These are phyloP conservation scores for Trichoderma afroharzianum DNA, from an alignment of 2,329 filamentous ascomycete species.

Conservation along the genomic window DNA sequence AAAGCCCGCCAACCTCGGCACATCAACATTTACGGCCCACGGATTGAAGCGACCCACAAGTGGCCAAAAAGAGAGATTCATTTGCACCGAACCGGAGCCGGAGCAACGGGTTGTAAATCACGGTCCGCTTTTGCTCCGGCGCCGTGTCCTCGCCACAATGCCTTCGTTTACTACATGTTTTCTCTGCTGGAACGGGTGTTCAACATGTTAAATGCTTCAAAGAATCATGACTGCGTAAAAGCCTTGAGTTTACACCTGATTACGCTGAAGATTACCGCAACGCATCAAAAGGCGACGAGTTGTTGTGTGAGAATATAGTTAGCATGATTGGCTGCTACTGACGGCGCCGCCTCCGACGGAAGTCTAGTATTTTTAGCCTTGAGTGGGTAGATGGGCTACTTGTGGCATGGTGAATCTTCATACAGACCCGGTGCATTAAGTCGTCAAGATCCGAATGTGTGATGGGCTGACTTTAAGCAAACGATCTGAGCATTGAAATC, in stretches of 20 bases:
- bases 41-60: background rate
- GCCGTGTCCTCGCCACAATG: background rate
- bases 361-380: background rate
- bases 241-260: background rate
- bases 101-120: background rate
- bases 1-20: background rate
- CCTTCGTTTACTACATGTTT: background rate
- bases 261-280: background rate
- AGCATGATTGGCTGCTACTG: background rate
- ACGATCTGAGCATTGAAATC: background rate
- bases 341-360: background rate
- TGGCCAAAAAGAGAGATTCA: background rate
- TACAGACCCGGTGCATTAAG: background rate
- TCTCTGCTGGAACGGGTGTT: background rate
- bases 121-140: background rate
- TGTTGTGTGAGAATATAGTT: background rate
- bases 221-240: rapidly evolving
- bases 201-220: background rate
- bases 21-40: background rate
- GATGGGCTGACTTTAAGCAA: background rate
- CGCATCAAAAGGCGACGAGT: rapidly evolving
- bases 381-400: background rate
- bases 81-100: background rate
- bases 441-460: background rate
- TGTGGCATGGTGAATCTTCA: background rate